Evolutionary conservation across 768 basidiomycete genomes (phyloP), one percentile per base, ranked within the genome.

Genomic region (Crucibulum laeve): DNA sequence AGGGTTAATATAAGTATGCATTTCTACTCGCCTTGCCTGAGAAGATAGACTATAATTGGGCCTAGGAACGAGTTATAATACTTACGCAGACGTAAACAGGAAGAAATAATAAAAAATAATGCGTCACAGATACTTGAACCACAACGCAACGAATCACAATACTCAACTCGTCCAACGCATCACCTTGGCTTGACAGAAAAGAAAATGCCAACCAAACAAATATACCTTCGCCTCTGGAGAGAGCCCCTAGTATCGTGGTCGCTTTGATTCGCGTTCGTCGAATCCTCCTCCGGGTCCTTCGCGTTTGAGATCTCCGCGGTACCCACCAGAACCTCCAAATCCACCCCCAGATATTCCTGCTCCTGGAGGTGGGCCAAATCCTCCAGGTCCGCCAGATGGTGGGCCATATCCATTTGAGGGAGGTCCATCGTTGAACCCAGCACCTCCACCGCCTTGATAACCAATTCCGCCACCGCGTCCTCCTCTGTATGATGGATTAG

Each of bases 251-350:
- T 87, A 89, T 58, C 89, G 79, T 56, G 84, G 82, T 58, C 89
- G 84, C 67, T 91, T 91, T 25, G 73, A 55, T 52, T 90, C 88
- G 52, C 88, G 78, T 63, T 91, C 88, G 58, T 91, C 88, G 63
- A 76, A 87, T 63, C 83, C 83, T n/a, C n/a, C n/a, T 68, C 83
- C 81, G 42, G 83, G 75, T 53, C 77, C 80, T 58, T 84, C 82
- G 51, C 87, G 80, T 66, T 89, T 89, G 69, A 87, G 81, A 58
- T 84, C 84, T 26, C 77, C 76, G 49, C 82, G 80, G 62, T 75
- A 80, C 42, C 80, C 80, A 54, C 79, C 77, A 43, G 76, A 76
- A 23, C 70, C 68, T 49, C 65, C 63, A 44, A 35, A 43, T 7
- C 69, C 69, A 17, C 60, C 74, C 34, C 59, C 58, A 43, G 63